Evolutionary conservation across 177 flowering plant genomes (phyloP).

Genomic region (Vitis hybrid): DNA sequence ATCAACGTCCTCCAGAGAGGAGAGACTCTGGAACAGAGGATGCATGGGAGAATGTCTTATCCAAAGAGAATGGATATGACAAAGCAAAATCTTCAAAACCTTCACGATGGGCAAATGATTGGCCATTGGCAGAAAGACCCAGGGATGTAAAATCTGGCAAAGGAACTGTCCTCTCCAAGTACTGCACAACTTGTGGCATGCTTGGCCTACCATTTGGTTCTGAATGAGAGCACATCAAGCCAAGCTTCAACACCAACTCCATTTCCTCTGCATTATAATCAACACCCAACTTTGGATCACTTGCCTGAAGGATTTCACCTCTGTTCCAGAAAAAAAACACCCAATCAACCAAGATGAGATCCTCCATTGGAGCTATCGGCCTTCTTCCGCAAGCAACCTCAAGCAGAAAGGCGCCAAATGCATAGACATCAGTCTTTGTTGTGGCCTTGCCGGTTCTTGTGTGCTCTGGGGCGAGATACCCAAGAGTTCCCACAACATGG

Average conservation of each 20-base stretch:
- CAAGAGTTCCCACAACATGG: constrained; percentile 38
- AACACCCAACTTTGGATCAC: constrained; percentile 18
- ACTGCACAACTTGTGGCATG: constrained; percentile 25
- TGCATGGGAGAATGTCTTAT: not conserved
- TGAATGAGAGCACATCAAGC: constrained; percentile 21
- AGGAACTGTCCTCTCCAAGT: constrained; percentile 20
- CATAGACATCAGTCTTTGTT: constrained; percentile 30
- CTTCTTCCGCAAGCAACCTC: constrained; percentile 31
- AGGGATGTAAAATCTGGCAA: constrained; percentile 15
- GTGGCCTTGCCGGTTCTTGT: constrained; percentile 33
- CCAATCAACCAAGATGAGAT: constrained; percentile 21
- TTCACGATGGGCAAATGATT: not conserved
- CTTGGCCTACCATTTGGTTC: constrained; percentile 21
- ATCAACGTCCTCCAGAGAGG: constrained; percentile 29
- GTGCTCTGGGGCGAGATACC: constrained; percentile 41
- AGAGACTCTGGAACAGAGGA: constrained; percentile 17
- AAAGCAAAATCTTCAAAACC: constrained; percentile 16
- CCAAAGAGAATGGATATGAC: constrained; percentile 15
- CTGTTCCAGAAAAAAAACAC: constrained; percentile 14
- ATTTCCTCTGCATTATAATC: constrained; percentile 15
- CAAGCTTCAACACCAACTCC: constrained; percentile 30
- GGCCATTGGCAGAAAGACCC: constrained; percentile 3
- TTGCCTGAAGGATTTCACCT: constrained; percentile 19
- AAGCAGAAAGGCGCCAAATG: constrained; percentile 30
- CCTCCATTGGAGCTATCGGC: constrained; percentile 14